phyloP scores from a whole-genome alignment of 768 basidiomycete genomes.

The Tulasnella sp. region DNA sequence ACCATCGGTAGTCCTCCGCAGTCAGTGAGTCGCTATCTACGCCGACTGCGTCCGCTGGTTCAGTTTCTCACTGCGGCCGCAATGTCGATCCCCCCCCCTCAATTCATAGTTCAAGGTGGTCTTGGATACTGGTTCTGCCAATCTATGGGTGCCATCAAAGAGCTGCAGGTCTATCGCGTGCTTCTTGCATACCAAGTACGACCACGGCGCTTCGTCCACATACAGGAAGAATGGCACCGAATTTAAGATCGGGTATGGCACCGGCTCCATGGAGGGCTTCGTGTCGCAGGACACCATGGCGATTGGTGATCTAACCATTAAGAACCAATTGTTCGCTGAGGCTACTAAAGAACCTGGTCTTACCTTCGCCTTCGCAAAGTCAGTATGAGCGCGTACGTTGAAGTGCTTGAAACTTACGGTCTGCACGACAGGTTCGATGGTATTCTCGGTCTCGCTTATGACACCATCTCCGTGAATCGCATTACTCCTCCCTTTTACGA shows the following conservation, averaged over 20 bases:
- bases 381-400: slow-evolving; percentile 42
- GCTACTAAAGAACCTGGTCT: slow-evolving; percentile 95
- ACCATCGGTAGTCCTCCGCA: slow-evolving; percentile 83
- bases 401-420: not conserved
- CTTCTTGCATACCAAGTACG: slow-evolving; percentile 93
- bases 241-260: slow-evolving; percentile 93
- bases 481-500: slow-evolving; percentile 93
- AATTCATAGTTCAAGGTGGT: slow-evolving; percentile 81
- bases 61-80: slow-evolving; percentile 4
- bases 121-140: slow-evolving; percentile 57
- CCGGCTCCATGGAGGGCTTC: slow-evolving; percentile 95
- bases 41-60: not conserved
- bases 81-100: not conserved
- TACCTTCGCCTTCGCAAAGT: slow-evolving; percentile 96
- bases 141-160: slow-evolving; percentile 89
- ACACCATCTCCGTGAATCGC: slow-evolving; percentile 93
- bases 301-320: slow-evolving; percentile 82
- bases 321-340: slow-evolving; percentile 87
- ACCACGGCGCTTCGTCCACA: slow-evolving; percentile 73
- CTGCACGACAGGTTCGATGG: slow-evolving; percentile 79
- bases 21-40: slow-evolving; percentile 52
- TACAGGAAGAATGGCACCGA: slow-evolving; percentile 88
- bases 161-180: slow-evolving; percentile 87
- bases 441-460: slow-evolving; percentile 90
- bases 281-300: slow-evolving; percentile 79